These are phyloP conservation scores for Ilex asprella DNA, from an alignment of 257 asterid genomes.

Conservation along the genomic window DNA sequence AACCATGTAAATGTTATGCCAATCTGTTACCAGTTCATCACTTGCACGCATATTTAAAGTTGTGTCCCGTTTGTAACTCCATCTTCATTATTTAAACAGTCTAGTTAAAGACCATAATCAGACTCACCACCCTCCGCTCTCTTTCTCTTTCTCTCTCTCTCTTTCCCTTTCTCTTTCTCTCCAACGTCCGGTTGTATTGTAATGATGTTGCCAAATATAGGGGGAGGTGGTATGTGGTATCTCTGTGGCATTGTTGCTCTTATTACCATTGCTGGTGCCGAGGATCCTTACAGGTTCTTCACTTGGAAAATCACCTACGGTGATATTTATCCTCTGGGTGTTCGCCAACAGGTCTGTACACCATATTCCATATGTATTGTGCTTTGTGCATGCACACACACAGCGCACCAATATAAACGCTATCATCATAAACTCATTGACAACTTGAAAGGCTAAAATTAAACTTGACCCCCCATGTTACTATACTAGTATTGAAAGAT, in stretches of 20 bases:
- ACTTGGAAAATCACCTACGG: conserved; percentile 61
- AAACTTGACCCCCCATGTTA: not conserved
- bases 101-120: too few relatives aligned
- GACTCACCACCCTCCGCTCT: not conserved
- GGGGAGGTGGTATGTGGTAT: conserved; percentile 18
- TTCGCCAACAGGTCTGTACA: conserved; percentile 54
- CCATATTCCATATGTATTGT: not conserved
- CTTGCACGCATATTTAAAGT: not conserved
- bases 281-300: conserved; percentile 55
- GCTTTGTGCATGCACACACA: not conserved
- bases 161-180: not conserved
- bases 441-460: too few relatives aligned
- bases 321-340: conserved; percentile 50
- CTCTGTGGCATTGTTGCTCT: conserved; percentile 9
- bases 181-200: too few relatives aligned
- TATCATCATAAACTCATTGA: not conserved
- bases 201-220: not conserved
- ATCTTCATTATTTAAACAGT: not conserved
- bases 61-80: not conserved
- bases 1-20: too few relatives aligned
- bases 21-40: not conserved
- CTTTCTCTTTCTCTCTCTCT: not conserved
- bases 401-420: not conserved
- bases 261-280: conserved; percentile 25
- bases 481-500: too few relatives aligned